Base-by-base conservation (phyloP, 805 yeast species). In the Lipomyces chichibuensis region DNA sequence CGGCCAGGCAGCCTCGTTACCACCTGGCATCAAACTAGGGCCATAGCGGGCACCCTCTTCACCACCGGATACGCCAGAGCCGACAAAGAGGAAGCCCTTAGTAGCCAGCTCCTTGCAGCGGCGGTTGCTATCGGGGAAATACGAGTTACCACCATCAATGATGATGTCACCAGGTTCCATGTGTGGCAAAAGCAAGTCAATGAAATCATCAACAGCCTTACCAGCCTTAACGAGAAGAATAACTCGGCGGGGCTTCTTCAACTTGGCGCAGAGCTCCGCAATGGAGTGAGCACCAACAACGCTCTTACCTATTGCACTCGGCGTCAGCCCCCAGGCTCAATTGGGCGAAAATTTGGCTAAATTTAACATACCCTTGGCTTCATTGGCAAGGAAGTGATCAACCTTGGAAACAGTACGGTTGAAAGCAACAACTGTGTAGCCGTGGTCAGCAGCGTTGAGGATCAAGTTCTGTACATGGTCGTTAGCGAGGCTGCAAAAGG, bases 21-120 rank as follows among this genome's bases (percentile, higher is more conserved):
- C 99, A 88, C 99, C 99, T 76, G 99, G 99, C 99, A 94, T 94
- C 81, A 94, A 86, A 71, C 98, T 93, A 71, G 99, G 99, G 78
- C 99, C 99, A 82, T 90, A 87, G 84, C 99, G 91, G 76, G 99
- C 99, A 86, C 99, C 99, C 81, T 94, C 99, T 84, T 94, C 99
- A 85, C 99, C 99, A 83, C 99, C 99, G 75, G 98, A 94, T 73
- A 95, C 98, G 90, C 99, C 99, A 71, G 97, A 93, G 77, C 99
- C 99, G 72, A 94, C 98, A 75, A 92, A 95, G 73, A 87, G 83
- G 78, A 93, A 88, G 56, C 97, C 98, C 85, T 94, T 88, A 65
- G 81, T 84, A 80, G 89, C 87, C 80, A 94, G 87, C 79, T 92
- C 97, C 67, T 85, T 94, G 85, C 82, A 92, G 83, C 99, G 91